Evolutionary conservation across 2,329 filamentous ascomycete genomes (phyloP), one percentile per base, ranked within the genome.

Genomic region (Fusarium pilosicola): DNA sequence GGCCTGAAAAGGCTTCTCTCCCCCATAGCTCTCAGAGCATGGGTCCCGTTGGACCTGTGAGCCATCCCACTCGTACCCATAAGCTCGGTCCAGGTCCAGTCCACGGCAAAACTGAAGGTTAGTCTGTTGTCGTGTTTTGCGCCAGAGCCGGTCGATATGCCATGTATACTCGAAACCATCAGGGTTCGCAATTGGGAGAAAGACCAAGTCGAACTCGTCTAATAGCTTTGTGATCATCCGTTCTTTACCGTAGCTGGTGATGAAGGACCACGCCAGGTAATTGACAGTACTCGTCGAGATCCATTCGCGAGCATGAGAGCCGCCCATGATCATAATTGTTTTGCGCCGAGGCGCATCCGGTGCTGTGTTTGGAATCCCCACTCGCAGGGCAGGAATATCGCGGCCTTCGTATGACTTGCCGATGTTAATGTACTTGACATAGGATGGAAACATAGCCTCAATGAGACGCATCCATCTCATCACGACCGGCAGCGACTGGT

Each of bases 131-230:
- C 94, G 88, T 65, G 96, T 97, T 84, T 98, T 99, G 78, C 96
- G 93, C 96, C 96, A 99, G 1, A 99, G 86, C 13, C 96, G 91
- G 81, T 99, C 96, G 3, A 90, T 90, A 68, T 95, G 90, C 96
- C 96, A 98, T 2, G 94, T 95, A 82, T 97, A 98, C 73, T 94
- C 92, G 79, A 98, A 97, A 36, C 96, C 96, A 81, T 99, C 96
- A 0, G 96, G 95, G 80, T 99, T 99, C 65, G 96, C 83, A 0
- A 94, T 94, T 1, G 96, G 96, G 30, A 98, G 88, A 76, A 98
- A 92, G 49, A 98, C 87, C 76, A 97, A 91, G 81, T 98, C 95
- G 78, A 96, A 97, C 62, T 92, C 87, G 71, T 96, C 88, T 8
- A 99, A 87, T 14, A 98, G 86, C 68, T 91, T 92, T 26, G 93